Conservation (phyloP, 306 rosid species). For the Arachis hypogaea region DNA sequence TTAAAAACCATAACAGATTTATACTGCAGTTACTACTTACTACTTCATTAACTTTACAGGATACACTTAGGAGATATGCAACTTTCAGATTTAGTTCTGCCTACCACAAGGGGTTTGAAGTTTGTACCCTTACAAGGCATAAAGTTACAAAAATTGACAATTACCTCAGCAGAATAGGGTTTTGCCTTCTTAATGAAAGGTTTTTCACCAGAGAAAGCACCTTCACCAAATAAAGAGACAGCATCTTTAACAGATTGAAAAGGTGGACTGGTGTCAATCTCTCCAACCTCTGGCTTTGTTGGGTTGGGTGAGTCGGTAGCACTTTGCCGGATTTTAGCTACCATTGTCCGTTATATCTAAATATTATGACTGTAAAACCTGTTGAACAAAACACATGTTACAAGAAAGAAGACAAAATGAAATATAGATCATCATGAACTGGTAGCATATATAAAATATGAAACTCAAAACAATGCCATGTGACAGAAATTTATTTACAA, state of each 20-base stretch:
- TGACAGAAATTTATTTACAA: constrained; percentile 14
- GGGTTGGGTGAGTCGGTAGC: constrained; percentile 69
- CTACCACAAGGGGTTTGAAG: neutral
- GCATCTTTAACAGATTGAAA: constrained; percentile 99
- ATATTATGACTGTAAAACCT: constrained; percentile 38
- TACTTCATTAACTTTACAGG: constrained; percentile 23
- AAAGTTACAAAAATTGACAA: constrained; percentile 14
- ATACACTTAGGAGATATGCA: constrained; percentile 5
- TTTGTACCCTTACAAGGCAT: neutral
- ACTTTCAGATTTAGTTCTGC: constrained; percentile 18
- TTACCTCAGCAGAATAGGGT: constrained; percentile 90
- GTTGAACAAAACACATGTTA: constrained; percentile 26
- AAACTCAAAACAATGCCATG: constrained; percentile 15
- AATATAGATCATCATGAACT: constrained; percentile 1
- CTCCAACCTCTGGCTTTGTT: constrained; percentile 88
- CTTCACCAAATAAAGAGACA: constrained; percentile 87
- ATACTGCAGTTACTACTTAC: constrained; percentile 4
- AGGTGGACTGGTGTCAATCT: constrained; percentile 97
- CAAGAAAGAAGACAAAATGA: neutral
- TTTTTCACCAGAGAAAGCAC: constrained; percentile 88
- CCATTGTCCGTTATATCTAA: constrained; percentile 57
- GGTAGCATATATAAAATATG: constrained; percentile 4
- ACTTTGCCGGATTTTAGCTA: constrained; percentile 60
- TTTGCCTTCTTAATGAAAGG: constrained; percentile 67
- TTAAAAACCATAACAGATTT: constrained; percentile 4